phyloP scores from a whole-genome alignment of 2,329 filamentous ascomycete genomes.

The Trichoderma endophyticum region DNA sequence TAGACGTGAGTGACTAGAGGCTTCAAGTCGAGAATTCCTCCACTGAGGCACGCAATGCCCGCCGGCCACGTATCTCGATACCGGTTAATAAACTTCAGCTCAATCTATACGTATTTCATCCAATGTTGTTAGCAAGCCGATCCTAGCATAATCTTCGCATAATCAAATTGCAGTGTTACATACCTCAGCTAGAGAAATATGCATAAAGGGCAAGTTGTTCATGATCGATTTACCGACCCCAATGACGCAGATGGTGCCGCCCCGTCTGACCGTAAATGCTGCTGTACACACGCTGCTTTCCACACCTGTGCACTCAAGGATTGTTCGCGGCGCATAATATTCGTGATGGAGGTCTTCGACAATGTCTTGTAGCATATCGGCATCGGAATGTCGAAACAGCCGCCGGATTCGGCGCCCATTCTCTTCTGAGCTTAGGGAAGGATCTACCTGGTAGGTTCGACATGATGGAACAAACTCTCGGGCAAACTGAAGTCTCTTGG shows the following conservation, averaged over 20 bases:
- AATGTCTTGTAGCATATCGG: neutral
- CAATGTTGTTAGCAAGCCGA: neutral
- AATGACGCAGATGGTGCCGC: constrained; percentile 3
- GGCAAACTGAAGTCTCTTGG: neutral
- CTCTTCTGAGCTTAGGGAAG: neutral
- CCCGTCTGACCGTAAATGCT: constrained; percentile 1
- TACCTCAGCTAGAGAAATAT: constrained; percentile 9
- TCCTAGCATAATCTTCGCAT: too few species aligned
- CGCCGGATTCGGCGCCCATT: neutral
- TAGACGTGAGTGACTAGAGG: constrained; percentile 1
- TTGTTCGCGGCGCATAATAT: neutral
- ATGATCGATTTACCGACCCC: constrained; percentile 9
- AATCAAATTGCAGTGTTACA: neutral
- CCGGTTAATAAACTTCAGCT: constrained; percentile 8
- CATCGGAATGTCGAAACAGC: neutral
- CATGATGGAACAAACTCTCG: constrained; percentile 1
- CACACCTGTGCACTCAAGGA: constrained; percentile 1
- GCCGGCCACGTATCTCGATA: constrained; percentile 9
- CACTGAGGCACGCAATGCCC: constrained; percentile 1
- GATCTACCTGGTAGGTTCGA: constrained; percentile 2
- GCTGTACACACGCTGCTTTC: constrained; percentile 8
- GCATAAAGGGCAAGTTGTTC: constrained; percentile 11
- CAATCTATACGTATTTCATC: neutral
- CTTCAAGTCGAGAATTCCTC: constrained; percentile 4
- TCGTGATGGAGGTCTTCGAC: neutral